Percentiles rank a stretch among this genome's conserved stretches.
Evolutionary conservation across 768 basidiomycete species (phyloP).

Genomic region (Hygrocybe coccinea): DNA sequence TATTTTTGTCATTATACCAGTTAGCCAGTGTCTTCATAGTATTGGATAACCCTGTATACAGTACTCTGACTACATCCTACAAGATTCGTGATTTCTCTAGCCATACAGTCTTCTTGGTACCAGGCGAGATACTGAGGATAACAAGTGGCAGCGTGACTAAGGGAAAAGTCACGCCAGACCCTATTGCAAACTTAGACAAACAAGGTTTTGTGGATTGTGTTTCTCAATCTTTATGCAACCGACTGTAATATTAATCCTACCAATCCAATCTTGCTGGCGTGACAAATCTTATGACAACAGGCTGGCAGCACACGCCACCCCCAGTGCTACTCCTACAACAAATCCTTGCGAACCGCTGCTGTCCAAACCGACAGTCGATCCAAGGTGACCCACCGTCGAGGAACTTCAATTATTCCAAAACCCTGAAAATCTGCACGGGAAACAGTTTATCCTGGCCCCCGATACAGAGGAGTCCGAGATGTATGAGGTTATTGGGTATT

Average conservation of each 20-base stretch:
- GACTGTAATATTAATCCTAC: neutral
- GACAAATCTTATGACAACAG: neutral
- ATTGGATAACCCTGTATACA: too few species aligned
- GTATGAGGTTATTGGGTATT: neutral
- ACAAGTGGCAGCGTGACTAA: too few species aligned
- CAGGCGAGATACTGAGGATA: too few species aligned
- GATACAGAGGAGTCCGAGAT: neutral
- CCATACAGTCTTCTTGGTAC: too few species aligned
- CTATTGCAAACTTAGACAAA: too few species aligned
- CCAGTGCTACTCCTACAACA: neutral
- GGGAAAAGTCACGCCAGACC: too few species aligned
- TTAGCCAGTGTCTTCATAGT: too few species aligned
- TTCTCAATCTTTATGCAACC: too few species aligned
- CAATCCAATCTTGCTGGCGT: neutral
- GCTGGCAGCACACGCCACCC: neutral
- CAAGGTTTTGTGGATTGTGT: too few species aligned
- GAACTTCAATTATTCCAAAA: slow-evolving; percentile 7
- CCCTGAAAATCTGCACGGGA: slow-evolving; percentile 4
- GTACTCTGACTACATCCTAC: too few species aligned
- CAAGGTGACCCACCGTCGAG: slow-evolving; percentile 3
- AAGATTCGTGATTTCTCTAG: too few species aligned
- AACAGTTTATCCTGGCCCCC: slow-evolving; percentile 2
- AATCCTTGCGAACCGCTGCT: neutral
- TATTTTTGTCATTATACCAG: too few species aligned
- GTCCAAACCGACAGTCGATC: slow-evolving; percentile 1